These are phyloP conservation scores for Mucor ambiguus DNA, from an alignment of 371 early-diverging fungal species.

Conservation along the genomic window DNA sequence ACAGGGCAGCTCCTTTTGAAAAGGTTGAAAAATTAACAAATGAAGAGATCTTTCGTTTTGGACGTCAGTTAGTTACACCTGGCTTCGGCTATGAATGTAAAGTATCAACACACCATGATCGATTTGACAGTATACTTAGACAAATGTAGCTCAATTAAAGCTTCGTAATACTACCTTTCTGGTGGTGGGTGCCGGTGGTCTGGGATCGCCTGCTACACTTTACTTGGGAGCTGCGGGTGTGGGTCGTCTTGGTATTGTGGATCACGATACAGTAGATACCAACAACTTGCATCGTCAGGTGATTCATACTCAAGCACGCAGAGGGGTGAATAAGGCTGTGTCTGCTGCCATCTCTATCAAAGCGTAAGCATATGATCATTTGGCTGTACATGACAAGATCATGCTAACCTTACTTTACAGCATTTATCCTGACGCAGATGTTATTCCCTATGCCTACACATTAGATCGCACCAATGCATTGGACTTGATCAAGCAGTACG, in stretches of 20 bases:
- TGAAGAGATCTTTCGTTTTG: conserved; percentile 85
- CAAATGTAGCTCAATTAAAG: conserved; percentile 73
- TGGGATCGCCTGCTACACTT: conserved; percentile 90
- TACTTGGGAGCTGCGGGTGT: conserved; percentile 96
- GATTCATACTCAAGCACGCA: conserved; percentile 80
- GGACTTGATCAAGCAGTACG: conserved; percentile 67
- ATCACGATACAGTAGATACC: conserved; percentile 93
- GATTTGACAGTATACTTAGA: not conserved
- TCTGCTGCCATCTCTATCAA: conserved; percentile 73
- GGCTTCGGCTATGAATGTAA: conserved; percentile 80
- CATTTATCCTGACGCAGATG: conserved; percentile 60
- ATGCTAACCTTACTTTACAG: conserved; percentile 22
- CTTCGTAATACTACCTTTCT: conserved; percentile 81
- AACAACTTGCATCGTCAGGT: conserved; percentile 98
- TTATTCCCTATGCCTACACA: conserved; percentile 56
- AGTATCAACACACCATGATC: not conserved
- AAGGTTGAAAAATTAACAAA: conserved; percentile 43
- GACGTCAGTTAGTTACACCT: conserved; percentile 92
- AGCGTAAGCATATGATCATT: conserved; percentile 38
- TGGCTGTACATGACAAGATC: not conserved
- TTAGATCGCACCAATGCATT: conserved; percentile 71
- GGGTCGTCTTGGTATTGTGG: conserved; percentile 92
- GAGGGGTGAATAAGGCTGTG: conserved; percentile 81
- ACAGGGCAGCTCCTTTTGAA: conserved; percentile 20
- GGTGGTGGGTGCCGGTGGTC: conserved; percentile 97